Evolutionary conservation across 495 filamentous ascomycete species (phyloP).

Genomic region (Parathielavia hyrcaniae): DNA sequence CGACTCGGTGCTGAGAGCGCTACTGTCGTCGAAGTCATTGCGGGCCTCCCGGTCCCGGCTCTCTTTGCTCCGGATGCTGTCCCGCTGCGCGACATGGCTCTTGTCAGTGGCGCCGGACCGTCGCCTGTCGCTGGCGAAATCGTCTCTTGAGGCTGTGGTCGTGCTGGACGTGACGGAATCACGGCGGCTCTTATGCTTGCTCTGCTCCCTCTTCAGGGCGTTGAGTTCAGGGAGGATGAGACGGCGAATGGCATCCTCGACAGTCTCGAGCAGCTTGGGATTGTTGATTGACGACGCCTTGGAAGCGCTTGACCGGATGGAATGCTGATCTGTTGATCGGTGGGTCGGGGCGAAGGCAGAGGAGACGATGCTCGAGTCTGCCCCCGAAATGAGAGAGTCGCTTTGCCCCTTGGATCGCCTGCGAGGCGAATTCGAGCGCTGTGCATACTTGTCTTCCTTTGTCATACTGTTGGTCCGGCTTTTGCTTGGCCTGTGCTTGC

Average conservation of each 20-base stretch:
- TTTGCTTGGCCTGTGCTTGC: conserved; percentile 49
- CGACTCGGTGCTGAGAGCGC: conserved; percentile 39
- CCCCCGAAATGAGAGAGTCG: conserved; percentile 54
- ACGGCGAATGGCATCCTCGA: conserved; percentile 90
- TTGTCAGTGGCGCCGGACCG: conserved; percentile 33
- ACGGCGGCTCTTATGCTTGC: conserved; percentile 50
- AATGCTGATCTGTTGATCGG: conserved; percentile 67
- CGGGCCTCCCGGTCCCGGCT: conserved; percentile 49
- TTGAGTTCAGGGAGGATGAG: conserved; percentile 89
- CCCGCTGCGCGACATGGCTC: conserved; percentile 30
- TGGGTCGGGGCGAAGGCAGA: conserved; percentile 66
- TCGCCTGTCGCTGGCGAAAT: conserved; percentile 44
- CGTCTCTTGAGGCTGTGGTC: conserved; percentile 54
- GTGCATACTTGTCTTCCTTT: conserved; percentile 48
- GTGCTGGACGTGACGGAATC: conserved; percentile 57
- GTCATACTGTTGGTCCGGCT: conserved; percentile 57
- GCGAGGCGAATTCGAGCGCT: conserved; percentile 52
- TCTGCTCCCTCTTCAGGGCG: conserved; percentile 83
- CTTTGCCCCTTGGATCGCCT: conserved; percentile 56
- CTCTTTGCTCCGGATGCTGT: conserved; percentile 37
- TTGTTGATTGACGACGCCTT: conserved; percentile 84
- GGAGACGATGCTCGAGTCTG: conserved; percentile 69
- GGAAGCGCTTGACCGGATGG: conserved; percentile 67
- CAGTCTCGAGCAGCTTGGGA: conserved; percentile 86
- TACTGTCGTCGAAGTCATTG: conserved; percentile 53